A percentile compares a stretch with the other conserved stretches of the same genome.
Conservation (phyloP, 1,284 basidiomycete genomes). For the Rhodotorula sp. region DNA sequence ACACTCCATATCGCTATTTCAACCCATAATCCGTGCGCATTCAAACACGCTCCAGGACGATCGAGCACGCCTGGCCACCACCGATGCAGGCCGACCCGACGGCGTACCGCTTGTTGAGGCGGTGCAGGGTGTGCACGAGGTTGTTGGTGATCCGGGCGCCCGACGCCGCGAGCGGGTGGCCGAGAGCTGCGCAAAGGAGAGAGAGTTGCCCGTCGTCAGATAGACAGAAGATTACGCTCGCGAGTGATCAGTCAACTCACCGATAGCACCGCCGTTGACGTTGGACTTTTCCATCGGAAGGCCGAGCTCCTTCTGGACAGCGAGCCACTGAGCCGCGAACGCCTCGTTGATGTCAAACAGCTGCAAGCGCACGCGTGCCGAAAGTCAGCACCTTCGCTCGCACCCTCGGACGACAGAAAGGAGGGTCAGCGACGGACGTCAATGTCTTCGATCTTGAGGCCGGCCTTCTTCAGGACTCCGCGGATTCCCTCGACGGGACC, state of each 20-base stretch:
- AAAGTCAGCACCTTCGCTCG: background rate
- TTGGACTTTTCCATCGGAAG: slow-evolving; percentile 62
- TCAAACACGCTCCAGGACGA: slow-evolving; percentile 9
- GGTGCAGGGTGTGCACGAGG: slow-evolving; percentile 56
- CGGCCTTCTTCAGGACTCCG: slow-evolving; percentile 50
- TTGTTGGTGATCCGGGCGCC: slow-evolving; percentile 58
- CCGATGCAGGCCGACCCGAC: slow-evolving; percentile 60
- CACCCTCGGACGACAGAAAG: background rate
- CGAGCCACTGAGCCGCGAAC: slow-evolving; percentile 90
- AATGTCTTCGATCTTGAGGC: slow-evolving; percentile 54
- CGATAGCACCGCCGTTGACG: slow-evolving; percentile 55
- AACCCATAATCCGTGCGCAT: too few relatives aligned
- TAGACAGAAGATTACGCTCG: background rate
- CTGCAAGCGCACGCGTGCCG: slow-evolving; percentile 3
- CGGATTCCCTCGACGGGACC: slow-evolving; percentile 56
- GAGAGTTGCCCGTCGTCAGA: slow-evolving; percentile 13
- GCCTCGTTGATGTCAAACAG: slow-evolving; percentile 66
- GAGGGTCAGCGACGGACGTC: slow-evolving; percentile 15
- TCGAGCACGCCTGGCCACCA: slow-evolving; percentile 49
- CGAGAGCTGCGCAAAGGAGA: slow-evolving; percentile 51
- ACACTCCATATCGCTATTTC: too few relatives aligned
- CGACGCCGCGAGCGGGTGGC: slow-evolving; percentile 55
- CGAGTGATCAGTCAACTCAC: slow-evolving; percentile 18
- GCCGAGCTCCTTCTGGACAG: slow-evolving; percentile 83
- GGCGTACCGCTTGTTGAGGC: slow-evolving; percentile 57